Conservation (phyloP, 306 rosid genomes). For the Betula pendula region DNA sequence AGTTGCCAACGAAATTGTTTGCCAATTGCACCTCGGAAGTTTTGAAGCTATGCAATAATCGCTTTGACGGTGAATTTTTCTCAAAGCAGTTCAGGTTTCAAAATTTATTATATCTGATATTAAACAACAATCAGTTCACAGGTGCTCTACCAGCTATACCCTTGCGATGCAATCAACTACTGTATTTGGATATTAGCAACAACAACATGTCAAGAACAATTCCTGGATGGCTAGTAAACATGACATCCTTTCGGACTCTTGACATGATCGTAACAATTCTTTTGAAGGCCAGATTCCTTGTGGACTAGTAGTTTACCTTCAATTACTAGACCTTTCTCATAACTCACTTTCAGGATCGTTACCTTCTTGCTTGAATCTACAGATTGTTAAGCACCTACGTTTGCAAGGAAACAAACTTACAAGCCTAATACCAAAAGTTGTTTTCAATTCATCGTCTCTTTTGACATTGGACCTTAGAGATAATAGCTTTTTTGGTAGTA, state of each 20-base stretch:
- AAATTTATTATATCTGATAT: rapidly evolving
- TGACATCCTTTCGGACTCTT: rapidly evolving
- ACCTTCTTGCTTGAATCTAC: slow-evolving; percentile 8
- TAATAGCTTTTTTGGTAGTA: slow-evolving; percentile 1
- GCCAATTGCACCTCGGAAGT: neutral
- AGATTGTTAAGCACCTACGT: neutral
- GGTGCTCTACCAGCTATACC: neutral
- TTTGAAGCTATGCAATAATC: neutral
- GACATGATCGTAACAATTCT: neutral
- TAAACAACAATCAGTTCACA: neutral
- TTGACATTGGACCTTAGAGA: neutral
- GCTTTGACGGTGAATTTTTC: neutral
- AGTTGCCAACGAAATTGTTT: neutral
- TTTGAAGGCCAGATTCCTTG: neutral
- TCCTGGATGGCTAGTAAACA: neutral
- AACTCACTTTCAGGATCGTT: slow-evolving; percentile 5
- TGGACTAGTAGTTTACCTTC: neutral
- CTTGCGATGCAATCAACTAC: rapidly evolving
- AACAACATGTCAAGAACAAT: neutral
- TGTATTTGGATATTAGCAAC: neutral
- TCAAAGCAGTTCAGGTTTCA: neutral
- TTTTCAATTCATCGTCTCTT: neutral
- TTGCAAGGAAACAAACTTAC: slow-evolving; percentile 3
- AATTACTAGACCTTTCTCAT: neutral
- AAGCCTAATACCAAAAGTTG: neutral